Evolutionary conservation across 208 protist species (phyloP), one percentile per base, ranked within the genome.

Genomic region (Herpetomonas samuelpessoai): DNA sequence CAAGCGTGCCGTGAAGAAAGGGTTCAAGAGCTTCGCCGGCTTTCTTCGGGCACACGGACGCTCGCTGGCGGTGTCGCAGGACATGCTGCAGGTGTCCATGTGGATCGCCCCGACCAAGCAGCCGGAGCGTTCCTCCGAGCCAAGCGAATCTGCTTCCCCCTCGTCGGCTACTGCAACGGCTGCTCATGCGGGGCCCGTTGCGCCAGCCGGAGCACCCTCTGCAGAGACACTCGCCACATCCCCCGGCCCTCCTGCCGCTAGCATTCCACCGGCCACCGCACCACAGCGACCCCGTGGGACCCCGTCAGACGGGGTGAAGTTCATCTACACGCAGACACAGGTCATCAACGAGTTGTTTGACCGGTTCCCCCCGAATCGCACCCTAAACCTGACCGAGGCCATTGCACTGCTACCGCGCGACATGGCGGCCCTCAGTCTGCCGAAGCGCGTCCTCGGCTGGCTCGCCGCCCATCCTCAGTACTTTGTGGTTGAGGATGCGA

Each of bases 71-170:
- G 68, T 95, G 39, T 92, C 89, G 52, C 73, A 67, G 52, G 89
- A 95, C 68, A 88, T 93, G 77, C 55, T 95, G 47, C 73, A 91
- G 69, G 83, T 95, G 1, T 79, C 89, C 55, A 80, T 81, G 74
- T 95, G 89, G 86, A 76, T 89, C 48, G 53, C 76, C 26, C 70
- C 64, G 57, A 9, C 6, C 10, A 53, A 41, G 35, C 35, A 41
- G 14, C 35, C 35, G 9, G n/a, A n/a, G n/a, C n/a, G n/a, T n/a
- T n/a, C n/a, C n/a, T n/a, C n/a, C n/a, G n/a, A n/a, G n/a, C n/a
- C n/a, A n/a, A n/a, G n/a, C n/a, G n/a, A n/a, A n/a, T n/a, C n/a
- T n/a, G n/a, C n/a, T n/a, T n/a, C n/a, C n/a, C n/a, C n/a, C n/a
- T n/a, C n/a, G n/a, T n/a, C n/a, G n/a, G n/a, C n/a, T n/a, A 41